A percentile compares a stretch with the other conserved stretches of the same genome.
These are phyloP conservation scores for Aspergillus saccharolyticus DNA, from an alignment of 495 filamentous ascomycete genomes.

Conservation along the genomic window DNA sequence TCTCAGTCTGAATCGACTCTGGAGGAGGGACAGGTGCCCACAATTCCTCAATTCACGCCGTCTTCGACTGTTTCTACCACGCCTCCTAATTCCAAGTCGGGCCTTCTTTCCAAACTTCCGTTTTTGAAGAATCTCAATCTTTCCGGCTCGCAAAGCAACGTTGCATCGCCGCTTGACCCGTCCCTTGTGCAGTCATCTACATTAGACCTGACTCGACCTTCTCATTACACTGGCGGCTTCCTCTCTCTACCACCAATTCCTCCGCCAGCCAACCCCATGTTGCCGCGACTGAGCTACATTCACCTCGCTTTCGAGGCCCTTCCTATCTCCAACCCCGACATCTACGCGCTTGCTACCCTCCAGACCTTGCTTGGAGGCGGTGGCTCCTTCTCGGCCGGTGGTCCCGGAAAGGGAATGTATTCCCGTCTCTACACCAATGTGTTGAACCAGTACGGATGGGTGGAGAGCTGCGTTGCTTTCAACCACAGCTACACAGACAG, in stretches of 20 bases:
- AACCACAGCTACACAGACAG: constrained; percentile 96
- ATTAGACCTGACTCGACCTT: constrained; percentile 56
- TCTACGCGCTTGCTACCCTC: constrained; percentile 94
- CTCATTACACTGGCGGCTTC: constrained; percentile 93
- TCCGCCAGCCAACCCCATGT: constrained; percentile 66
- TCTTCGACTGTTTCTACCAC: constrained; percentile 36
- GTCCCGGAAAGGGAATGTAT: constrained; percentile 98
- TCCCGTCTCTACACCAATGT: constrained; percentile 95
- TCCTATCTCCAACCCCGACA: constrained; percentile 81
- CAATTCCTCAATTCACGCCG: constrained; percentile 38
- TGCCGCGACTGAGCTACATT: constrained; percentile 82
- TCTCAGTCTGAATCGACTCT: constrained; percentile 44
- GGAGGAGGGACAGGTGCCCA: constrained; percentile 34
- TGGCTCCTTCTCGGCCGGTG: constrained; percentile 95
- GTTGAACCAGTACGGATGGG: constrained; percentile 94
- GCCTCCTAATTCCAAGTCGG: constrained; percentile 40
- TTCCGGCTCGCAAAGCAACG: constrained; percentile 56
- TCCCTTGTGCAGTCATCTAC: constrained; percentile 41
- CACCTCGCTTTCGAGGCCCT: constrained; percentile 95
- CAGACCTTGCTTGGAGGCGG: constrained; percentile 95
- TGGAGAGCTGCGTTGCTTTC: constrained; percentile 91
- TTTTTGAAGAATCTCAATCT: constrained; percentile 87
- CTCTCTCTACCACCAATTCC: constrained; percentile 76
- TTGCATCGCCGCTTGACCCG: constrained; percentile 45
- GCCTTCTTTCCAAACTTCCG: constrained; percentile 78